Conservation (phyloP, 2,329 filamentous ascomycete species). For the Diaporthe velutina region DNA sequence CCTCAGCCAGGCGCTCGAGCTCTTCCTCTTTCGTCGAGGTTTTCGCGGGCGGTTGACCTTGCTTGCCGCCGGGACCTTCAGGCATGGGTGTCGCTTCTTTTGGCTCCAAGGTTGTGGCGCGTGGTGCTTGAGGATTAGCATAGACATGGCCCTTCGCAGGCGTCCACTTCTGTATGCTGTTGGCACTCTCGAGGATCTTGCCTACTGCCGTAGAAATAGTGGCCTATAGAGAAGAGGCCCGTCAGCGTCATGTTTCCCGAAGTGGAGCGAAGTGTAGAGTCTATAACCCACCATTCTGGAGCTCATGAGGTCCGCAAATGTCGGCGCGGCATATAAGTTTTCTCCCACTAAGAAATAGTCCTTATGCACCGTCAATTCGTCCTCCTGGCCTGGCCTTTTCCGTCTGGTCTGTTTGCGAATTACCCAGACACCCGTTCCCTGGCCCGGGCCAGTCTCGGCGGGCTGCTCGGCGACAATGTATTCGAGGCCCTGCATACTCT, state of each 20-base stretch:
- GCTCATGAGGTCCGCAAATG: conserved; percentile 69
- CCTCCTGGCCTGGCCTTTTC: conserved; percentile 67
- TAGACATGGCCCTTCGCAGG: conserved; percentile 68
- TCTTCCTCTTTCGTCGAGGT: conserved; percentile 56
- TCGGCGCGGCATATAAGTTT: conserved; percentile 76
- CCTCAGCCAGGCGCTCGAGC: conserved; percentile 64
- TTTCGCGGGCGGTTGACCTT: conserved; percentile 45
- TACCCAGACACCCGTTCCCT: conserved; percentile 75
- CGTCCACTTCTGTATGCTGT: conserved; percentile 66
- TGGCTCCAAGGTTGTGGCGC: conserved; percentile 53
- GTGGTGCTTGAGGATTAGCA: conserved; percentile 51
- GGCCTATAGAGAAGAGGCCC: conserved; percentile 53
- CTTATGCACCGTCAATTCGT: conserved; percentile 70
- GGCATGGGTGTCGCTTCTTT: conserved; percentile 64
- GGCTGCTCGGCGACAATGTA: conserved; percentile 76
- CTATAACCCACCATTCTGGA: conserved; percentile 65
- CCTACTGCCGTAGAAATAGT: conserved; percentile 68
- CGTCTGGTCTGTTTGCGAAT: conserved; percentile 76
- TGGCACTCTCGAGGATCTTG: conserved; percentile 64
- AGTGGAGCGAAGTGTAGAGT: not conserved
- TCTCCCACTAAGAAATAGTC: conserved; percentile 76
- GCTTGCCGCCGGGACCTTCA: conserved; percentile 49
- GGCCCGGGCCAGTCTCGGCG: conserved; percentile 72
- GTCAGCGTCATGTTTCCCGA: conserved; percentile 11
- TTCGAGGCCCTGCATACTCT: conserved; percentile 75